Percentiles rank a stretch among this genome's conserved stretches.
These are phyloP conservation scores for Candolleomyces eurysporus DNA, from an alignment of 768 basidiomycete genomes.

Conservation along the genomic window DNA sequence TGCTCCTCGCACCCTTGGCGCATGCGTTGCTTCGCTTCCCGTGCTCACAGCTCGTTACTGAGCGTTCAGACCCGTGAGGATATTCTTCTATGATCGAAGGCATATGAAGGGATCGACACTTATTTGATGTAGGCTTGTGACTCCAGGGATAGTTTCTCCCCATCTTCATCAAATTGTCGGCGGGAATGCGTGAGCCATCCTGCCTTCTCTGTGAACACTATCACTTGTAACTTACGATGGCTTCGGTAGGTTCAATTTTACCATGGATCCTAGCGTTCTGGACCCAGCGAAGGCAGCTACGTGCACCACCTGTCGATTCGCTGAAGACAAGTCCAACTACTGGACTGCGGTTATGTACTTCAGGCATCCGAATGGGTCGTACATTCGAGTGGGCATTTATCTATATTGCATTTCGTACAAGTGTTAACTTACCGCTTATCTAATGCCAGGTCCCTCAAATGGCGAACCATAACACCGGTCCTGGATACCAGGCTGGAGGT, in stretches of 20 bases:
- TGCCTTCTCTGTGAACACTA: too few relatives aligned
- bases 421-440: not conserved
- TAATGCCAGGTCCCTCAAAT: not conserved
- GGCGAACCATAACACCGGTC: constrained; percentile 2
- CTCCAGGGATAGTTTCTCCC: constrained; percentile 6
- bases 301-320: constrained; percentile 7
- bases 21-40: not conserved
- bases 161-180: constrained; percentile 8
- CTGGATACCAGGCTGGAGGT: not conserved
- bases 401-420: not conserved
- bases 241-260: not conserved
- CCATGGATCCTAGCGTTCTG: not conserved
- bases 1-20: too few relatives aligned
- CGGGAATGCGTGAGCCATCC: not conserved
- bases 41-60: not conserved
- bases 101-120: not conserved
- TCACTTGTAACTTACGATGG: not conserved
- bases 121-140: not conserved
- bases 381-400: not conserved
- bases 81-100: too few relatives aligned
- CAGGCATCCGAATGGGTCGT: not conserved
- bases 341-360: too few relatives aligned
- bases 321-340: too few relatives aligned
- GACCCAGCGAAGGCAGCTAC: not conserved
- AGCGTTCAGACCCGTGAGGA: not conserved